Percentiles rank a stretch among this genome's conserved stretches.
phyloP scores from a whole-genome alignment of 371 early-diverging fungal genomes.

The Phascolomyces articulosus region DNA sequence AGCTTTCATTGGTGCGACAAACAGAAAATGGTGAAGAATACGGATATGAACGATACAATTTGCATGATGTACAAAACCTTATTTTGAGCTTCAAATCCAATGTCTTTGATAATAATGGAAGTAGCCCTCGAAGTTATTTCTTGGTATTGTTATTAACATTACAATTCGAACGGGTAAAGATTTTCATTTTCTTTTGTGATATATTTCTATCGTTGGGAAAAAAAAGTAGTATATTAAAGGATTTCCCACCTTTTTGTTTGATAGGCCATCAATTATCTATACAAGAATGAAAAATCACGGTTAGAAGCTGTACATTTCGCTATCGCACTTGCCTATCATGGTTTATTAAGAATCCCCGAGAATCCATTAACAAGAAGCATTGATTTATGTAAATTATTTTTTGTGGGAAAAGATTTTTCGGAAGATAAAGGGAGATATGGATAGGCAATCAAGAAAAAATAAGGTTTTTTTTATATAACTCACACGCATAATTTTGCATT shows the following conservation, averaged over 20 bases:
- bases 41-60: constrained; percentile 62
- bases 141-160: constrained; percentile 80
- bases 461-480: not conserved
- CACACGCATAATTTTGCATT: no score
- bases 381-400: constrained; percentile 34
- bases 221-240: no score
- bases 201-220: no score
- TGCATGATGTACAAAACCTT: constrained; percentile 65
- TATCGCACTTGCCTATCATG: constrained; percentile 78
- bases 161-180: constrained; percentile 81
- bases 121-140: constrained; percentile 80
- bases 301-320: constrained; percentile 93
- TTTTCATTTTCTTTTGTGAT: not conserved
- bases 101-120: constrained; percentile 73
- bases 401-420: no score
- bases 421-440: not conserved
- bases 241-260: no score
- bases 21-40: constrained; percentile 42
- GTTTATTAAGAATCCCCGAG: constrained; percentile 75
- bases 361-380: constrained; percentile 23
- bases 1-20: constrained; percentile 71
- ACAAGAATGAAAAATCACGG: constrained; percentile 56
- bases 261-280: constrained; percentile 75
- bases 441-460: not conserved
- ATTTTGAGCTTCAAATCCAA: constrained; percentile 69